Evolutionary conservation across 2,329 filamentous ascomycete genomes (phyloP), one percentile per base, ranked within the genome.

Genomic region (Calonectria honghensis): DNA sequence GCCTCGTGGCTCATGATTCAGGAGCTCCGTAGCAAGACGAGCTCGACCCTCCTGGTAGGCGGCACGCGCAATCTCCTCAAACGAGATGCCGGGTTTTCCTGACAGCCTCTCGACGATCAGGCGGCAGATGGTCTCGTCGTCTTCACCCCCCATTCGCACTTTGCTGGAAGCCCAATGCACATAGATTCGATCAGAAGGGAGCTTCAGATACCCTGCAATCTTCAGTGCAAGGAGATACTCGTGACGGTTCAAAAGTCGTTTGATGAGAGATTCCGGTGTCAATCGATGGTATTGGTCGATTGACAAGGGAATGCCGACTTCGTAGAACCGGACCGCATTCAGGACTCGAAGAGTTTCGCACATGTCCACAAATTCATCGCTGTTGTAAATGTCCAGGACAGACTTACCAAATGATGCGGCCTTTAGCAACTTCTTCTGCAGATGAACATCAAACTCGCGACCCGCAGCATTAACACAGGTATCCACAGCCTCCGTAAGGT

Each of bases 281-380:
- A 99, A 90, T 7, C 96, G 94, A 77, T 97, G 91, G 83, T 97
- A 98, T 84, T 99, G 96, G 76, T 98, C 96, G 82, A 97, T 98
- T 5, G 96, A 98, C 6, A 99, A 85, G 0, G 96, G 96, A 29
- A 99, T 88, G 3, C 97, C 97, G 68, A 98, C 91, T 80, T 97
- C 94, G 83, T 97, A 98, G 84, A 94, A 97, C 67, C 97, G 93
- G 16, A 96, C 94, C 9, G 96, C 96, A 80, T 98, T 98, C 63
- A 99, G 89, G 0, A 99, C 96, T 20, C 97, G 93, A 20, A 99
- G 87, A 0, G 94, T 97, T 84, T 99, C 96, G 79, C 96, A 98
- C 93, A 98, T 98, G 76, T 98, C 96, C 69, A 99, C 97, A 85
- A 98, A 99, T 78, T 99, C 96, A 82, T 99, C 97, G 82, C 96